Evolutionary conservation across 2,329 filamentous ascomycete species (phyloP).

Genomic region (Aspergillus novofumigatus): DNA sequence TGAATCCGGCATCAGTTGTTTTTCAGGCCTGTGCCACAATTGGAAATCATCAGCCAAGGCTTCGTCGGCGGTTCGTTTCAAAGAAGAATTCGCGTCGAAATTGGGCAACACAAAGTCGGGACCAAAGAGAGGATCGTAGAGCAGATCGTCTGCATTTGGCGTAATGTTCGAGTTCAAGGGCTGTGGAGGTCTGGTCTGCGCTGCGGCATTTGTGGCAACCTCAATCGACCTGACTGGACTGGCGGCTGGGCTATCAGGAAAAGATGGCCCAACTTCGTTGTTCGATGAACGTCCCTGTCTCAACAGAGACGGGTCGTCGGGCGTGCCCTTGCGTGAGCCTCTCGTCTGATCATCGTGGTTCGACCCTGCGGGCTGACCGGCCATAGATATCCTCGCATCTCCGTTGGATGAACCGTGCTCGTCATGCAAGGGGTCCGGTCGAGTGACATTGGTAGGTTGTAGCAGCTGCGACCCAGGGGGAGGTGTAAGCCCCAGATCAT

Average conservation of each 20-base stretch:
- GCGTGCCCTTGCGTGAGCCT: neutral
- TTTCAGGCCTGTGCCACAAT: conserved; percentile 13
- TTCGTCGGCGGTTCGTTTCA: conserved; percentile 22
- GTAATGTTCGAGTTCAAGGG: neutral
- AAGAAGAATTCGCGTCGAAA: conserved; percentile 14
- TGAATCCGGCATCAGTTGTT: conserved; percentile 13
- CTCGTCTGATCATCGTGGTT: neutral
- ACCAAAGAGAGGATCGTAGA: conserved; percentile 19
- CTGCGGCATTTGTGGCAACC: neutral
- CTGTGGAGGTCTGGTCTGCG: neutral
- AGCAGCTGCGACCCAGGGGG: conserved; percentile 34
- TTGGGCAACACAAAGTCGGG: conserved; percentile 14
- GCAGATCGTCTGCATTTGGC: conserved; percentile 6
- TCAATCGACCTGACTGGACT: neutral
- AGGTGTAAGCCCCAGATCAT: conserved; percentile 43
- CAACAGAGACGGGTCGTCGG: neutral
- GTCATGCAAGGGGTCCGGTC: conserved; percentile 7
- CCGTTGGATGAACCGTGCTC: conserved; percentile 2
- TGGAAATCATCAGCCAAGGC: conserved; percentile 16
- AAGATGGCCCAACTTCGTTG: neutral
- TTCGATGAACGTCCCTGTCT: neutral
- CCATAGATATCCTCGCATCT: neutral
- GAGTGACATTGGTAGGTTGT: conserved; percentile 10
- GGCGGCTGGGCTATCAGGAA: neutral
- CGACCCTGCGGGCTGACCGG: neutral